These are phyloP conservation scores for Colletotrichum chrysophilum DNA, from an alignment of 2,329 filamentous ascomycete genomes.

Conservation along the genomic window DNA sequence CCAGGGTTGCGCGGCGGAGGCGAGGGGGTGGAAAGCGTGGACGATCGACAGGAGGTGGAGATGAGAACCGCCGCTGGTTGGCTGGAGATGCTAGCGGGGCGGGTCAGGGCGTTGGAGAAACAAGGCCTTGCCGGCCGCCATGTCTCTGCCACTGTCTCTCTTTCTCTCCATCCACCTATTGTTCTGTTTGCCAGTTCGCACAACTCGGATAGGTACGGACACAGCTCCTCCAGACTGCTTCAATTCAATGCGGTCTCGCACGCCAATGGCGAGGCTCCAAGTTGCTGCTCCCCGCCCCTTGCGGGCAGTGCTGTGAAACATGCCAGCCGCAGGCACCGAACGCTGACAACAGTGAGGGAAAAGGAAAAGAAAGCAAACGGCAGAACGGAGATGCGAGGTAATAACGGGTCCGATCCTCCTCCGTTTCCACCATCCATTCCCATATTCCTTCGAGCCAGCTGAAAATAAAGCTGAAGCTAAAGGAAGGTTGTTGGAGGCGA, in stretches of 20 bases:
- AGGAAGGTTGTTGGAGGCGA: not conserved
- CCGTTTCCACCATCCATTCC: not conserved
- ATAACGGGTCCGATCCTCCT: not conserved
- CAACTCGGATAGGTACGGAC: not conserved
- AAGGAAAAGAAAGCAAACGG: not conserved
- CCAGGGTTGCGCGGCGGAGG: not conserved
- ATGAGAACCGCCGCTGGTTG: not conserved
- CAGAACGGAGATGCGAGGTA: not conserved
- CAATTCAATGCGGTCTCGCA: not conserved
- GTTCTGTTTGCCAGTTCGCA: not conserved
- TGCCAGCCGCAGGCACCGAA: not conserved
- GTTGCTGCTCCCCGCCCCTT: not conserved
- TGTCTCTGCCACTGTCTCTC: not conserved
- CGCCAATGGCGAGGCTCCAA: not conserved
- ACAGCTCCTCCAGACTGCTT: not conserved
- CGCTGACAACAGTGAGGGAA: not conserved
- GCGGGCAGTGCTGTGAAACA: not conserved
- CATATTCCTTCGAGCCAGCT: not conserved
- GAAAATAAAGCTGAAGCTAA: not conserved
- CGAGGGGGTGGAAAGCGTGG: not conserved
- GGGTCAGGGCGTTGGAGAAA: constrained; percentile 2
- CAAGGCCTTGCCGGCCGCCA: not conserved
- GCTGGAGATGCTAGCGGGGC: not conserved
- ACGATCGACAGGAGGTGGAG: constrained; percentile 21
- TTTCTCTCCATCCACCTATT: not conserved